Evolutionary conservation across 768 basidiomycete genomes (phyloP).

Genomic region (Auricularia sp.): DNA sequence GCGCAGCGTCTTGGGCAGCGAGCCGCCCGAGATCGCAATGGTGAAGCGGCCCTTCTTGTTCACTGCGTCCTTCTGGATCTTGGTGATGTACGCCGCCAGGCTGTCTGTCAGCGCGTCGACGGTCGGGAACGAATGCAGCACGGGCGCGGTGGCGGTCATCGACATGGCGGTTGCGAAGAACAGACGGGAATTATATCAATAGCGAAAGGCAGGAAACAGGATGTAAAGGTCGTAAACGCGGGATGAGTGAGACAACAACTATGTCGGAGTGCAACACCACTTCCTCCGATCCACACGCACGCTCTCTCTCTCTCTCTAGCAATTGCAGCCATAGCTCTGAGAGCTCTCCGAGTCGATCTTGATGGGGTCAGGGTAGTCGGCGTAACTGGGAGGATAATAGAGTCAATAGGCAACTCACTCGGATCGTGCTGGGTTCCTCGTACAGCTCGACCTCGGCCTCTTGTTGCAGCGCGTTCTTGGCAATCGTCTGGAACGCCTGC

Average conservation of each 20-base stretch:
- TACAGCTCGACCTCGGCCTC: constrained; percentile 94
- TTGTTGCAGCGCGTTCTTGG: constrained; percentile 98
- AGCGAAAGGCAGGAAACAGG: not conserved
- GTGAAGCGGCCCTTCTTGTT: constrained; percentile 86
- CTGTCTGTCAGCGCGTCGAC: constrained; percentile 44
- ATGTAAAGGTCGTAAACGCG: not conserved
- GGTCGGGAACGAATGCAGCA: constrained; percentile 62
- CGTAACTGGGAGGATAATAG: constrained; percentile 50
- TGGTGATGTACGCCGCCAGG: constrained; percentile 74
- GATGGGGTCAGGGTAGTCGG: constrained; percentile 98
- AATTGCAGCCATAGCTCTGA: constrained; percentile 88
- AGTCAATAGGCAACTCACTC: constrained; percentile 10
- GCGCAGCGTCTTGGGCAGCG: constrained; percentile 71
- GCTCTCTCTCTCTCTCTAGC: constrained; percentile 29
- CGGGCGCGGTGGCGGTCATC: constrained; percentile 39
- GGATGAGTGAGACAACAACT: not conserved
- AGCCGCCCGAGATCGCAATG: constrained; percentile 88
- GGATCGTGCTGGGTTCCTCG: constrained; percentile 19
- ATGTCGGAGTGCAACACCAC: not conserved
- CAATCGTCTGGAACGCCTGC: constrained; percentile 98
- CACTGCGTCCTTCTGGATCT: constrained; percentile 82
- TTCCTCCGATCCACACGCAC: not conserved
- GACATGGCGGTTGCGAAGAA: not conserved
- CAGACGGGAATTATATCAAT: not conserved
- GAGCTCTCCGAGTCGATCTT: constrained; percentile 88